Conservation (phyloP, 768 basidiomycete species). For the Russula vinacea region DNA sequence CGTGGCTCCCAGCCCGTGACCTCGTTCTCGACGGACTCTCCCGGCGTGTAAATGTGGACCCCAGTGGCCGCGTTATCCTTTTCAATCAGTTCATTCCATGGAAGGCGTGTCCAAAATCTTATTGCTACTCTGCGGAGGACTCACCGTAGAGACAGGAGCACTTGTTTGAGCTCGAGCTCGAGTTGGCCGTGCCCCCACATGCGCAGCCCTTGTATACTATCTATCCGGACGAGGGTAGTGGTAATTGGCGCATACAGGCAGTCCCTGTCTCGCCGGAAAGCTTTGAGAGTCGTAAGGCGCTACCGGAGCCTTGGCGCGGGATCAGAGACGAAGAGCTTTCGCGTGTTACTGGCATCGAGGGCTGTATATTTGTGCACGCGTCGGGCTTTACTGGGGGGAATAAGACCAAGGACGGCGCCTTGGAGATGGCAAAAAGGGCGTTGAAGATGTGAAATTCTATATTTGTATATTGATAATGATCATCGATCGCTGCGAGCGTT, state of each 20-base stretch:
- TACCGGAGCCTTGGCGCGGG: conserved; percentile 94
- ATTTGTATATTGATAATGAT: not conserved
- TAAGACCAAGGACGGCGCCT: conserved; percentile 83
- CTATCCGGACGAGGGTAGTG: conserved; percentile 78
- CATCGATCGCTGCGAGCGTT: not conserved
- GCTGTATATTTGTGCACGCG: conserved; percentile 90
- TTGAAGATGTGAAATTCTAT: conserved; percentile 38
- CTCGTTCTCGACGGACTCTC: conserved; percentile 62
- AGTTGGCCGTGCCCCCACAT: conserved; percentile 44
- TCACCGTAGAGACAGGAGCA: conserved; percentile 58
- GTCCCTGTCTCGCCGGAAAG: conserved; percentile 78
- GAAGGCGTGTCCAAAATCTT: conserved; percentile 55
- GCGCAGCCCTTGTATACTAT: conserved; percentile 76
- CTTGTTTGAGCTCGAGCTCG: conserved; percentile 79
- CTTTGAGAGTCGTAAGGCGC: conserved; percentile 86
- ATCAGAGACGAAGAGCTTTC: conserved; percentile 81
- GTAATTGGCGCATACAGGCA: conserved; percentile 90
- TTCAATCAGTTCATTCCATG: conserved; percentile 81
- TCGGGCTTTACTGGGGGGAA: conserved; percentile 97
- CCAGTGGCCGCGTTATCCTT: conserved; percentile 72
- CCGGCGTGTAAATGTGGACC: conserved; percentile 57
- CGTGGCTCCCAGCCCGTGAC: conserved; percentile 91
- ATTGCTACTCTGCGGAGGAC: not conserved
- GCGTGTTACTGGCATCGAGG: conserved; percentile 67
- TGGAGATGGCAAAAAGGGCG: conserved; percentile 72